Percentiles rank a stretch among this genome's conserved stretches.
Conservation (phyloP, 2,329 filamentous ascomycete genomes). For the Monascus ruber region DNA sequence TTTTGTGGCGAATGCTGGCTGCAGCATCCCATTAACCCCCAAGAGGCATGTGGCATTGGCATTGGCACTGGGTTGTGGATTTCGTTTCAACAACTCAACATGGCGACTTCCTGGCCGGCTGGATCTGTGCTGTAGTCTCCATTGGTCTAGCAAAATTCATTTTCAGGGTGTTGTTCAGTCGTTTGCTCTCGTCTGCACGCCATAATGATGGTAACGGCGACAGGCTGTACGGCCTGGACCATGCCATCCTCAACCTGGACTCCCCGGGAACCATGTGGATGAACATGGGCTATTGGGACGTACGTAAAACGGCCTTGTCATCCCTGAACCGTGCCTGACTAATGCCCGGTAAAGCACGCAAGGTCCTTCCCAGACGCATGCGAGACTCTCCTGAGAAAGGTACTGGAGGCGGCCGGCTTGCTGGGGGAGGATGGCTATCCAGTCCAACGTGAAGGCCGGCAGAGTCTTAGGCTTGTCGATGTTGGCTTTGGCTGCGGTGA, state of each 20-base stretch:
- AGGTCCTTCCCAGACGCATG: conserved; percentile 37
- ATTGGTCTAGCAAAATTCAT: too few relatives aligned
- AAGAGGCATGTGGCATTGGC: too few relatives aligned
- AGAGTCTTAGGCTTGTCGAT: conserved; percentile 29
- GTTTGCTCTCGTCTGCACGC: too few relatives aligned
- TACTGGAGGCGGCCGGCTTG: conserved; percentile 23
- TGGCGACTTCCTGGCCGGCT: too few relatives aligned
- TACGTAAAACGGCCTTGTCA: conserved; percentile 2
- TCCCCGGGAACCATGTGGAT: conserved; percentile 48
- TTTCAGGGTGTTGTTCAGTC: too few relatives aligned
- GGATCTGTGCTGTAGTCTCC: too few relatives aligned
- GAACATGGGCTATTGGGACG: conserved; percentile 52
- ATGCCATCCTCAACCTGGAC: conserved; percentile 45
- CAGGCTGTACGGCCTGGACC: conserved; percentile 40
- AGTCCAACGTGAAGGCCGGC: conserved; percentile 13
- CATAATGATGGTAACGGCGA: neutral
- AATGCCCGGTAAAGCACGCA: conserved; percentile 13
- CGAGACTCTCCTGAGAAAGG: conserved; percentile 37
- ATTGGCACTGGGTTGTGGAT: too few relatives aligned
- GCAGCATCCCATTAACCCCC: too few relatives aligned
- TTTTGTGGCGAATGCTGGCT: too few relatives aligned
- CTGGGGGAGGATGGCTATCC: too few relatives aligned
- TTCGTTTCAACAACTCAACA: too few relatives aligned
- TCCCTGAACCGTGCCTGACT: neutral
- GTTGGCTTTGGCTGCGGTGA: conserved; percentile 51